Evolutionary conservation across 306 rosid genomes (phyloP).

Genomic region (Gillenia trifoliata): DNA sequence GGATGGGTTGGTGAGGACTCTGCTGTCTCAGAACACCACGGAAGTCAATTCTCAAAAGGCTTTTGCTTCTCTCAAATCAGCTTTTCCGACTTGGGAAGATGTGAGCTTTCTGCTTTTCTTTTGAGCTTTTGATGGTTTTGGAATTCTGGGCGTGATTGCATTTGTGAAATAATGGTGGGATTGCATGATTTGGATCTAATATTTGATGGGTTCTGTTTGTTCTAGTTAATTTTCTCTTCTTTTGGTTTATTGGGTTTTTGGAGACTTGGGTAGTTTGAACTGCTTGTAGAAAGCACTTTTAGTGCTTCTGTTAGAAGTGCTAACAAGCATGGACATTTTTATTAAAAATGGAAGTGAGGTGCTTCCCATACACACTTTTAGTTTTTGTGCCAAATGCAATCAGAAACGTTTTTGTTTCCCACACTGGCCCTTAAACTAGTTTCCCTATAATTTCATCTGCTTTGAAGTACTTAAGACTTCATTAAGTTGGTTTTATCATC

Average conservation of each 20-base stretch:
- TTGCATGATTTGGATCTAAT: not conserved
- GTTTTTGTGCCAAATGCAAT: too few species aligned
- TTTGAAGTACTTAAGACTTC: not conserved
- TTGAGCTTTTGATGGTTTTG: not conserved
- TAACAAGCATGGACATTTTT: too few species aligned
- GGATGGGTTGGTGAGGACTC: slow-evolving; percentile 77
- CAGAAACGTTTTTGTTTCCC: too few species aligned
- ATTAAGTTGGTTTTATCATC: not conserved
- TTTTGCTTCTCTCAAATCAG: slow-evolving; percentile 67
- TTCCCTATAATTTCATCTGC: too few species aligned
- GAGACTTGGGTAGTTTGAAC: not conserved
- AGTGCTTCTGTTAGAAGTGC: too few species aligned
- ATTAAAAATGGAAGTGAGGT: too few species aligned
- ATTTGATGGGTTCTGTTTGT: not conserved
- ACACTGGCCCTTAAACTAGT: too few species aligned
- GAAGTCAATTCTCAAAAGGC: slow-evolving; percentile 63
- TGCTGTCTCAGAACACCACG: slow-evolving; percentile 87
- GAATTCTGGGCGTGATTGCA: not conserved
- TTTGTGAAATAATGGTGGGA: not conserved
- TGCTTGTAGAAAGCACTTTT: not conserved
- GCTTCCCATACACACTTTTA: too few species aligned
- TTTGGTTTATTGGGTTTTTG: not conserved
- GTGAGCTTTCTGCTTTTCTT: slow-evolving; percentile 17
- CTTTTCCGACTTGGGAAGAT: slow-evolving; percentile 61
- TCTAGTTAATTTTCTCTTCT: not conserved